Evolutionary conservation across 2,329 filamentous ascomycete species (phyloP).

Genomic region (Penicillium sumatraense): DNA sequence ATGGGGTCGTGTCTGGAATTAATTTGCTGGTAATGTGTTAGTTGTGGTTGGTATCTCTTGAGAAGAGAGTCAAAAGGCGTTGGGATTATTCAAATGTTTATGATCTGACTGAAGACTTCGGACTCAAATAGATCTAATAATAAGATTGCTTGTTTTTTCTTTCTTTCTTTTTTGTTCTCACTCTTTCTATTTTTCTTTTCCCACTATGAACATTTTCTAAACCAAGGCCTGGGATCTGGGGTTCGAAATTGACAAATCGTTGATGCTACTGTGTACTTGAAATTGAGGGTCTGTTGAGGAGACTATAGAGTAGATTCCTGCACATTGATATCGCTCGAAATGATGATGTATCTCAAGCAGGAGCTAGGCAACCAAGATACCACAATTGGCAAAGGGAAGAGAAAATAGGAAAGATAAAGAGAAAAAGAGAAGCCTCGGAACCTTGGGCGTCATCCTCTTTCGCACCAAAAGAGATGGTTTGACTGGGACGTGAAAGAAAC

Average conservation of each 20-base stretch:
- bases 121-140: conserved; percentile 2
- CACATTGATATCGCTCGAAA: conserved; percentile 3
- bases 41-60: neutral
- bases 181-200: too few species aligned
- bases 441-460: conserved; percentile 13
- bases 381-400: neutral
- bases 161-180: neutral
- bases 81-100: neutral
- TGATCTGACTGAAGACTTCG: conserved; percentile 5
- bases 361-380: neutral
- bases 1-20: neutral
- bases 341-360: neutral
- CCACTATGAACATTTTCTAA: too few species aligned
- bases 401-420: neutral
- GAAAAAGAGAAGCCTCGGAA: conserved; percentile 10
- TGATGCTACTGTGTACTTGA: too few species aligned
- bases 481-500: conserved; percentile 15
- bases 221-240: too few species aligned
- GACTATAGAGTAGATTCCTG: neutral
- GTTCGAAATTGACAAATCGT: too few species aligned
- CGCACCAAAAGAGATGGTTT: conserved; percentile 8
- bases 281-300: neutral
- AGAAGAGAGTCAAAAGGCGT: neutral
- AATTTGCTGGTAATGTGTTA: conserved; percentile 1
- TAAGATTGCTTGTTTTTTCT: conserved; percentile 5